Evolutionary conservation across 352 stramenopile species (phyloP), one percentile per base, ranked within the genome.

Genomic region (Phytophthora agathidicida): DNA sequence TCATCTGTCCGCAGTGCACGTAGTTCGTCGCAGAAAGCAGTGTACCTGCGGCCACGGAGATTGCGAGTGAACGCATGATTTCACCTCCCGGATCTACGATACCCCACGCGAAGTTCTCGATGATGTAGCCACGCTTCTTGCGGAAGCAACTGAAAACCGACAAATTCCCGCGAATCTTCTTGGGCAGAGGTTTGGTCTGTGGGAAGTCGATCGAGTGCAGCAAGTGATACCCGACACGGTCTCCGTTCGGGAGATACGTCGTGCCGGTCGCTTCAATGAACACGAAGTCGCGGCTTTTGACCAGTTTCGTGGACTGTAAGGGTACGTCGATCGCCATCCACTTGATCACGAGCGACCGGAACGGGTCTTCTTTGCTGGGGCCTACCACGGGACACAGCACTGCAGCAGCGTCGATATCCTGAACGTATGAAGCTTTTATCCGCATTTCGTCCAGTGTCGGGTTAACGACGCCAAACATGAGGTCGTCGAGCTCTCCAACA

Each of bases 1-100:
- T 80, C 73, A 83, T 81, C 30, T 81, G 73, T 5, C 66, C 71
- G 32, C 73, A 88, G 30, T 80, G 51, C 10, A 81, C 66, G 46
- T 71, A 69, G 19, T 64, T 58, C 7, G 56, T 68, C 3, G 57
- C 44, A 7, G 68, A 68, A 5, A 83, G 35, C 23, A 87, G 38
- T 7, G 41, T 37, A 2, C 75, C 54, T 6, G 61, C 52, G 5
- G 53, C 62, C 2, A 75, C 64, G 8, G 48, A 64, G 10, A 71
- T 33, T 3, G 66, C 56, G 1, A 75, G 50, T 4, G 61, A 45
- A 3, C 68, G 68, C 24, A 74, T 56, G 27, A 86, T 41, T 2
- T 68, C 57, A n/a, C 65, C 68, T 7, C 53, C 54, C 0, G 59
- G 50, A 4, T 80, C 52, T 2, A 82, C 24, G 8, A 65, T 65